Evolutionary conservation across 345 rosid genomes (phyloP), one percentile per base, ranked within the genome.

Genomic region (Moricandia moricandioides): DNA sequence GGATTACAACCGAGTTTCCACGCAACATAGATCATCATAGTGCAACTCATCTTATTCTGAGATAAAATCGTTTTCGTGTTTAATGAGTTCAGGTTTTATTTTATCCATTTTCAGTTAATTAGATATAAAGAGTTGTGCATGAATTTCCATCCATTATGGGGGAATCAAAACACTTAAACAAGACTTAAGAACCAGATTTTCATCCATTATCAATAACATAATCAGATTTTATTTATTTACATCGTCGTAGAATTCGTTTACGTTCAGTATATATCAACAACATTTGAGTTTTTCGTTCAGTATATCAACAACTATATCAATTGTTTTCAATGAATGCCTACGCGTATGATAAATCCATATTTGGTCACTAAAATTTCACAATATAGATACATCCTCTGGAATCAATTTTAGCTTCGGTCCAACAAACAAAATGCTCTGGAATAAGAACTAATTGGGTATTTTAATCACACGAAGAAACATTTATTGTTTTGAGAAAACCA

Each of bases 371-470:
- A 7, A 68, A 33, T 24, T 13, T 13, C 4, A 33, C 1, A 69
- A 69, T 31, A 76, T 30, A 69, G 55, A 62, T 62, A 18, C 26
- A 39, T 39, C 49, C 70, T 62, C 30, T 39, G 56, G 58, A 77
- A 70, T 70, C 67, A 57, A 54, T 10, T 70, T 70, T 63, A 52
- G 80, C 71, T 70, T 69, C 18, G 24, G 61, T 77, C 75, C 75
- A 77, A 77, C 54, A 30, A 55, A 55, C 75, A 76, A 54, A 70
- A 70, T 70, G 72, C 62, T 71, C 35, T 68, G 27, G 40, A 34
- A 47, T 27, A 57, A 6, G 61, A 31, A 65, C 52, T 64, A 57
- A 40, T 26, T 57, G 13, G 57, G 35, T 78, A 65, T 49, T 66
- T 35, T 14, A 66, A 65, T 47, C 45, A 70, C n/a, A 70, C 27